Evolutionary conservation across 768 basidiomycete genomes (phyloP).

Genomic region (Tephrocybe rancida): DNA sequence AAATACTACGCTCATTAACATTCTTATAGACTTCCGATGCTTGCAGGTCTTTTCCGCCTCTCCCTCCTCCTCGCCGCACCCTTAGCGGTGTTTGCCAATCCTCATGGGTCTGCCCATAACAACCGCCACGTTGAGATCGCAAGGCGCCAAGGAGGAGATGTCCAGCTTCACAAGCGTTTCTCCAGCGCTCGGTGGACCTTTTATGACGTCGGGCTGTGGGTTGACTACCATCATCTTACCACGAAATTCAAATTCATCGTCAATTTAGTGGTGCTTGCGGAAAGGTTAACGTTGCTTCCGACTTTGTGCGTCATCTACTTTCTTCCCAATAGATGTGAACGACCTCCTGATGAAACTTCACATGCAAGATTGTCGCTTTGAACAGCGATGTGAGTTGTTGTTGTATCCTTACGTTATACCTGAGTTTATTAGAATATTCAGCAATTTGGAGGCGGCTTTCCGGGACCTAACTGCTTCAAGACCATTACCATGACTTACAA

Average conservation of each 20-base stretch:
- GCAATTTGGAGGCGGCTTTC: constrained; percentile 56
- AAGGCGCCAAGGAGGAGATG: constrained; percentile 23
- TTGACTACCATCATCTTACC: constrained; percentile 3
- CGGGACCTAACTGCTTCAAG: constrained; percentile 56
- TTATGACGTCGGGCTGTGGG: constrained; percentile 32
- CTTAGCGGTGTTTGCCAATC: constrained; percentile 33
- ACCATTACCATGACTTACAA: constrained; percentile 60
- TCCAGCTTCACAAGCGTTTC: constrained; percentile 26
- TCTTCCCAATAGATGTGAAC: background rate
- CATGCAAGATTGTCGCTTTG: constrained; percentile 31
- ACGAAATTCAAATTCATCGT: background rate
- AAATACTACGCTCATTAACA: constrained; percentile 17
- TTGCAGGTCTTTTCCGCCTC: constrained; percentile 17
- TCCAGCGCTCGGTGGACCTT: constrained; percentile 26
- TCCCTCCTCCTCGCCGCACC: constrained; percentile 27
- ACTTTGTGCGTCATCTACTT: constrained; percentile 24
- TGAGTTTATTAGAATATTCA: constrained; percentile 21
- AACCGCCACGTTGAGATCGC: constrained; percentile 27
- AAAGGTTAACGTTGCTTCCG: constrained; percentile 21
- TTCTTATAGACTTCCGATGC: constrained; percentile 12
- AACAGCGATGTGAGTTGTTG: constrained; percentile 31
- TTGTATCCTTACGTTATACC: constrained; percentile 3
- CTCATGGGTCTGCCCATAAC: constrained; percentile 17
- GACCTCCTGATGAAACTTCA: background rate
- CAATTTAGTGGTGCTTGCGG: constrained; percentile 32